phyloP scores from a whole-genome alignment of 2,329 filamentous ascomycete species.

The Dothidotthia symphoricarpi region DNA sequence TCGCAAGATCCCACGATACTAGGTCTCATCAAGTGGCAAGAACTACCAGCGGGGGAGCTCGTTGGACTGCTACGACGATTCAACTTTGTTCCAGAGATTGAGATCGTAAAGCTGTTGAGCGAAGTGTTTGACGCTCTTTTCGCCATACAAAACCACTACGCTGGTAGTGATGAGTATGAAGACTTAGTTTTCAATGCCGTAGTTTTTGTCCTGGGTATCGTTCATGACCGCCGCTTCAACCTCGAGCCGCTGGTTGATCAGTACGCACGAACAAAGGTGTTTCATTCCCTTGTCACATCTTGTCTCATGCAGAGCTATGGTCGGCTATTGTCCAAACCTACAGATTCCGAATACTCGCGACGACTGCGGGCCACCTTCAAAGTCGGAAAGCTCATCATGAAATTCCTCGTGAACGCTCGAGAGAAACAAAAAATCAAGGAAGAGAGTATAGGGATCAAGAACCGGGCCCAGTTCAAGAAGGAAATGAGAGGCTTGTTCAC shows the following conservation, averaged over 20 bases:
- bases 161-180: conserved; percentile 89
- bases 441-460: conserved; percentile 79
- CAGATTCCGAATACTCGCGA: conserved; percentile 77
- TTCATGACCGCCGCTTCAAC: conserved; percentile 92
- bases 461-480: conserved; percentile 71
- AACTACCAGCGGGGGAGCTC: conserved; percentile 69
- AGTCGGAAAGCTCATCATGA: conserved; percentile 86
- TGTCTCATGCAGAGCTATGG: conserved; percentile 86
- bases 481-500: conserved; percentile 87
- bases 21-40: conserved; percentile 82
- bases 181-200: conserved; percentile 89
- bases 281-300: conserved; percentile 87
- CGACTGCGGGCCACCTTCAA: conserved; percentile 91
- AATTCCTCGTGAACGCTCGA: conserved; percentile 88
- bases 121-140: conserved; percentile 92
- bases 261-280: conserved; percentile 84
- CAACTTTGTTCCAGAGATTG: conserved; percentile 92
- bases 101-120: conserved; percentile 89
- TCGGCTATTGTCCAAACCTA: conserved; percentile 75
- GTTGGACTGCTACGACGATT: conserved; percentile 74
- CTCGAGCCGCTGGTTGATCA: conserved; percentile 85
- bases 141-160: conserved; percentile 83
- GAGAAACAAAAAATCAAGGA: conserved; percentile 87
- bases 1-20: conserved; percentile 88
- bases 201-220: conserved; percentile 86